Percentiles rank a stretch among this genome's conserved stretches.
Evolutionary conservation across 495 filamentous ascomycete species (phyloP).

Genomic region (Astrothelium macrocarpum): DNA sequence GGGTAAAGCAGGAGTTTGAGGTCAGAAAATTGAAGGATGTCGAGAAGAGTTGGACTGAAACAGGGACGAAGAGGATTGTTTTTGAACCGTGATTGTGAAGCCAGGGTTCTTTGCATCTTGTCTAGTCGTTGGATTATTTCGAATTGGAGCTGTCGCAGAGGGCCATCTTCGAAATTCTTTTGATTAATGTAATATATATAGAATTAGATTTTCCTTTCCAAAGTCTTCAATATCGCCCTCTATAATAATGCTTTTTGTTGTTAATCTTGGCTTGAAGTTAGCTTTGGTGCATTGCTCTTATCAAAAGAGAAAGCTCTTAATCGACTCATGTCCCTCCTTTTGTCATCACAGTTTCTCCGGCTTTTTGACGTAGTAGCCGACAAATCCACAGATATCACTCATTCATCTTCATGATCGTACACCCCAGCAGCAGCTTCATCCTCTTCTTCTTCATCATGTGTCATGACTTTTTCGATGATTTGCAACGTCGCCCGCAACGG

Average conservation of each 20-base stretch:
- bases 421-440: conserved; percentile 12
- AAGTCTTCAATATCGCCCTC: too few relatives aligned
- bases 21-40: conserved; percentile 20
- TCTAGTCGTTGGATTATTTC: too few relatives aligned
- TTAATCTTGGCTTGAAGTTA: too few relatives aligned
- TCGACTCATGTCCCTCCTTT: too few relatives aligned
- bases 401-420: conserved; percentile 13
- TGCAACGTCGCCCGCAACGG: conserved; percentile 71
- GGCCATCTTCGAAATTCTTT: too few relatives aligned
- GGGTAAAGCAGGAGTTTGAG: conserved; percentile 18
- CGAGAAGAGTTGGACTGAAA: conserved; percentile 22
- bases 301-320: too few relatives aligned
- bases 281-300: too few relatives aligned
- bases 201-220: background rate
- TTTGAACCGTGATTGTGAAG: conserved; percentile 14
- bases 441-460: conserved; percentile 43
- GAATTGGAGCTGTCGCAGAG: too few relatives aligned
- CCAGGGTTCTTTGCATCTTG: background rate
- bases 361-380: too few relatives aligned
- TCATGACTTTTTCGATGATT: conserved; percentile 69
- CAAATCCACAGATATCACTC: background rate
- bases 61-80: conserved; percentile 12
- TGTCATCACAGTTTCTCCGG: too few relatives aligned
- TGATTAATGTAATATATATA: background rate
- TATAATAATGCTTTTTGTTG: too few relatives aligned